Conservation (phyloP, 108 stramenopile genomes). For the Nitzschia putrida region DNA sequence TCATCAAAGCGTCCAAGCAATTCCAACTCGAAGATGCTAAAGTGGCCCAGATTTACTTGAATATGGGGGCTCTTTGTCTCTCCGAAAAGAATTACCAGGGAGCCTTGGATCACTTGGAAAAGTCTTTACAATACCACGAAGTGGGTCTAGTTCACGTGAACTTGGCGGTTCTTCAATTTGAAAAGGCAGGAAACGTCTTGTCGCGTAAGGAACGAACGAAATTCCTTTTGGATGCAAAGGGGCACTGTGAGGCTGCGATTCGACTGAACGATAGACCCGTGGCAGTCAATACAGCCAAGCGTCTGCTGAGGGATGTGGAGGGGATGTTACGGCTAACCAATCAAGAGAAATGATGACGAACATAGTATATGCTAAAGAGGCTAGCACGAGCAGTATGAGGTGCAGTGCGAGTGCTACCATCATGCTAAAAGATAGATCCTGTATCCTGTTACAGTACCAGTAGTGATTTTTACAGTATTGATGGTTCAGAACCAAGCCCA, state of each 20-base stretch:
- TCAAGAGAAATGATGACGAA: too few relatives aligned
- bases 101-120: conserved; percentile 26
- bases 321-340: neutral
- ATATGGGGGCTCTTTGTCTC: conserved; percentile 42
- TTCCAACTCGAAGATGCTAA: conserved; percentile 18
- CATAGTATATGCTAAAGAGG: too few relatives aligned
- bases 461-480: too few relatives aligned
- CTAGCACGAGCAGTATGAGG: too few relatives aligned
- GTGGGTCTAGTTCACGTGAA: conserved; percentile 41
- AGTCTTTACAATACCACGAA: conserved; percentile 21
- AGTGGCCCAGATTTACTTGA: conserved; percentile 41
- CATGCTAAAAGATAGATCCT: too few relatives aligned
- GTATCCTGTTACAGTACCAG: too few relatives aligned
- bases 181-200: conserved; percentile 9
- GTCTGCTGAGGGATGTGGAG: conserved; percentile 2
- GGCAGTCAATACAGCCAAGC: conserved; percentile 2
- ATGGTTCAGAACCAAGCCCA: too few relatives aligned
- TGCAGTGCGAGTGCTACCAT: too few relatives aligned
- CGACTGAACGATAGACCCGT: neutral
- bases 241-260: conserved; percentile 9
- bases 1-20: conserved; percentile 43
- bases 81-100: conserved; percentile 7
- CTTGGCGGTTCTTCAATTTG: conserved; percentile 32
- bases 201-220: neutral
- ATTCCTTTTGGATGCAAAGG: neutral